Base-by-base conservation (phyloP, 2,329 filamentous ascomycete species). In the Chrysosphaeria jannelii region DNA sequence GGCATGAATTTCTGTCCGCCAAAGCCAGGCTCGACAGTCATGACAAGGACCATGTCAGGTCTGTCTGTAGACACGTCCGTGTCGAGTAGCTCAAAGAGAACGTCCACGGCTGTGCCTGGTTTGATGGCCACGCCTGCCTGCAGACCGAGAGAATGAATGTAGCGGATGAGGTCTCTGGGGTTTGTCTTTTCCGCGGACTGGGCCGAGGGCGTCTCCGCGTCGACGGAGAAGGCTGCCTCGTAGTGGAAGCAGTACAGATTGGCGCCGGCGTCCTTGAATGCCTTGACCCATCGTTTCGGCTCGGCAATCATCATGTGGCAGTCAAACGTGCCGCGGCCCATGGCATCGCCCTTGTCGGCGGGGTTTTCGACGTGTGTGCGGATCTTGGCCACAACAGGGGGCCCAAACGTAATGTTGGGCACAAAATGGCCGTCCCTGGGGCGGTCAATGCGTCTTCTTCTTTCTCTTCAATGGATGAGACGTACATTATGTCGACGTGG, bases 291-390 rank as follows among this genome's bases (percentile, higher is more conserved):
- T 56, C 78, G 79, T 55, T 93, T 88, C 34, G 85, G 85, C 79
- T 97, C 81, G 37, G 76, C 66, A 41, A 97, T 89, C 85, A 97
- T 97, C 85, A 97, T 93, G 48, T 97, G 85, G 57, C 85, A 97
- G 47, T 97, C 85, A 43, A 97, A 97, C 9, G 81, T 93, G 30
- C 85, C 85, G 35, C 67, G 71, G 25, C 72, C 78, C 34, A 69
- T 53, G 16, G 16, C n/a, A 24, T 57, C 50, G 23, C 23, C 15
- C 19, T 53, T 53, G 11, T 22, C 25, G 20, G 29, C 21, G 10
- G 31, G 79, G 34, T 57, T 56, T 27, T 75, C 67, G 36, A 97
- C 79, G 37, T 90, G 72, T 21, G 60, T 54, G 31, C 85, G 66
- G 37, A 97, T 85, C 52, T 81, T 89, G 35, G 76, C 81, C 21